These are phyloP conservation scores for Alternaria metachromatica DNA, from an alignment of 2,329 filamentous ascomycete species.

Conservation along the genomic window DNA sequence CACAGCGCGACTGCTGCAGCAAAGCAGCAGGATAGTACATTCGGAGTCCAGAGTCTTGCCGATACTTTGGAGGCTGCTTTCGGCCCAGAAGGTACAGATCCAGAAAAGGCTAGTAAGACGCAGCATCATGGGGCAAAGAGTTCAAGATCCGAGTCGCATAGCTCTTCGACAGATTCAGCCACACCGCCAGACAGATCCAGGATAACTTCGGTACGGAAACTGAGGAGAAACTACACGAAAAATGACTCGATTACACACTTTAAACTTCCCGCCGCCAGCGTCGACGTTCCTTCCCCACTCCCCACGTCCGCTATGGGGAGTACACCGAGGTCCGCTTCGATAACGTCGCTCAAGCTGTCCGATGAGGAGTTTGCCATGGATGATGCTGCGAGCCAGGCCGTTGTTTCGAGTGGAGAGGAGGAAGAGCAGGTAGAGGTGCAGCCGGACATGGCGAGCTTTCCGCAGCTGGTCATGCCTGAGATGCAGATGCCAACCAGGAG, in stretches of 20 bases:
- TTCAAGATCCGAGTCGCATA: constrained; percentile 29
- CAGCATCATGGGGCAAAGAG: constrained; percentile 41
- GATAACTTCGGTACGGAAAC: constrained; percentile 25
- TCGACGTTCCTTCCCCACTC: constrained; percentile 50
- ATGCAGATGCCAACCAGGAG: constrained; percentile 87
- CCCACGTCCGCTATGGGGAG: constrained; percentile 60
- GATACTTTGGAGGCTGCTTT: constrained; percentile 58
- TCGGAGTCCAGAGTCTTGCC: constrained; percentile 64
- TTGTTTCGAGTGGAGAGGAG: constrained; percentile 62
- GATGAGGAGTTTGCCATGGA: constrained; percentile 64
- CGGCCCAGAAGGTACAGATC: constrained; percentile 37
- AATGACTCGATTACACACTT: constrained; percentile 30
- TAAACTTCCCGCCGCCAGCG: constrained; percentile 26
- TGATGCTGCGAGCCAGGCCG: constrained; percentile 62
- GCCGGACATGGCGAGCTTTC: constrained; percentile 52
- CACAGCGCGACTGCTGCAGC: constrained; percentile 18
- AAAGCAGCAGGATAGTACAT: constrained; percentile 54
- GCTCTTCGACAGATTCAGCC: constrained; percentile 25
- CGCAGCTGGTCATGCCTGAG: constrained; percentile 97
- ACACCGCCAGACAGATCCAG: constrained; percentile 29
- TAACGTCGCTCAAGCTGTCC: constrained; percentile 65
- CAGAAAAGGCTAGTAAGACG: constrained; percentile 31
- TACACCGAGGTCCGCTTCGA: constrained; percentile 66
- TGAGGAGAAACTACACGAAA: constrained; percentile 32
- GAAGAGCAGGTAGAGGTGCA: constrained; percentile 52